Evolutionary conservation across 1,139 yeast genomes (phyloP), one percentile per base, ranked within the genome.

Genomic region (Zygosaccharomyces pseudobailii): DNA sequence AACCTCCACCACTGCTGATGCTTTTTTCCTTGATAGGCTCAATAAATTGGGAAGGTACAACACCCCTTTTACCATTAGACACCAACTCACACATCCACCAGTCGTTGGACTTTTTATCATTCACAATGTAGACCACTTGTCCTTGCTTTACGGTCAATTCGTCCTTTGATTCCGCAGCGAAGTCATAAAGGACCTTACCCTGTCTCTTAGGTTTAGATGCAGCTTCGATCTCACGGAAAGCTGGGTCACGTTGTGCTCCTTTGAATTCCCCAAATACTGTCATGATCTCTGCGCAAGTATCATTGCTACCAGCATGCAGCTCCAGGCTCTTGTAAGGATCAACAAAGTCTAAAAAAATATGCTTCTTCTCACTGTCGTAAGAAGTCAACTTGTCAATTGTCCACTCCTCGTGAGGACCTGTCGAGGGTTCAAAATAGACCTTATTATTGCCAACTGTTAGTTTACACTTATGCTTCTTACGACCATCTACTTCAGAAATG

Each of bases 1-100:
- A 44, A 4, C 58, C 58, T 30, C 59, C 55, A 23, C 54, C 43
- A 6, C 51, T 47, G 28, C 47, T 40, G 24, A 49, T 75, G 36
- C 38, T 39, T 35, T 56, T 54, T 8, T 51, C 55, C 20, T 53
- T 80, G 57, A 74, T 66, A 10, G 85, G 73, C 59, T 88, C 92
- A 51, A 94, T 77, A 62, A 87, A 92, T 45, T 87, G 81, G 4
- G 95, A 78, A 3, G 98, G 98, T 46, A 92, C 84, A 40, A 90
- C 94, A 54, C 99, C 99, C 63, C 79, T 84, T 54, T 74, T 74
- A 13, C 95, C 94, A 35, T 82, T 75, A 4, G 72, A 71, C 8
- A 78, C 68, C 55, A 79, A 78, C 65, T 89, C 84, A 56, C 94
- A 92, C 79, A 88, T 78, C 97, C 97, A 90, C 99, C 99, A 92